Evolutionary conservation across 495 filamentous ascomycete genomes (phyloP).

Genomic region (Hypoxylon lienhwacheense): DNA sequence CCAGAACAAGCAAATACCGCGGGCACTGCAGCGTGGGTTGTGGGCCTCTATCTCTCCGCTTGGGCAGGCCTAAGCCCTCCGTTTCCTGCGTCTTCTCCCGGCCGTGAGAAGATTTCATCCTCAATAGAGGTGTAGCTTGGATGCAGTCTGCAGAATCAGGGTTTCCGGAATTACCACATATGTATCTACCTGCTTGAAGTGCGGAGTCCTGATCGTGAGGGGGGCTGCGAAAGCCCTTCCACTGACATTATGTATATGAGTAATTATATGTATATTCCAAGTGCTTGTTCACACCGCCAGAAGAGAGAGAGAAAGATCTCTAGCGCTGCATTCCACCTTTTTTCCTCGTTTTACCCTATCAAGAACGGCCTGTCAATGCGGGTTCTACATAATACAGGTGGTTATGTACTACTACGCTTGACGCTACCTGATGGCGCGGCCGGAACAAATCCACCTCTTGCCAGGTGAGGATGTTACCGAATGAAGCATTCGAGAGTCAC

Average conservation of each 20-base stretch:
- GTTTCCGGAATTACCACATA: slow-evolving; percentile 25
- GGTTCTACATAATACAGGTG: too few species aligned
- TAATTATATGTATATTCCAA: slow-evolving; percentile 22
- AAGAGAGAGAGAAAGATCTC: slow-evolving; percentile 13
- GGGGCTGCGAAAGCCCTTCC: slow-evolving; percentile 22
- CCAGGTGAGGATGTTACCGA: slow-evolving; percentile 12
- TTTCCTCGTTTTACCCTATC: slow-evolving; percentile 22
- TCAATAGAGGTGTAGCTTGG: slow-evolving; percentile 20
- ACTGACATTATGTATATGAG: too few species aligned
- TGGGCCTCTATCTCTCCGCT: slow-evolving; percentile 16
- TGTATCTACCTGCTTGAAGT: slow-evolving; percentile 16
- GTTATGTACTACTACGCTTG: slow-evolving; percentile 14
- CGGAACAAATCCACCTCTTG: slow-evolving; percentile 10
- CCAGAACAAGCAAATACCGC: slow-evolving; percentile 22
- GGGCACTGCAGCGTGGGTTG: slow-evolving; percentile 23
- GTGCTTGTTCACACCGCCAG: slow-evolving; percentile 32
- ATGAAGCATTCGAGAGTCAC: slow-evolving; percentile 22
- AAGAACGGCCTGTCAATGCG: too few species aligned
- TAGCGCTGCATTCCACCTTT: slow-evolving; percentile 25
- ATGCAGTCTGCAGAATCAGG: slow-evolving; percentile 25
- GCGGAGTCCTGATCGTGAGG: slow-evolving; percentile 34
- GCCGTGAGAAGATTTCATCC: slow-evolving; percentile 9
- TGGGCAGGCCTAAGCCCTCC: slow-evolving; percentile 3
- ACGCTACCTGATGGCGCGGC: slow-evolving; percentile 17
- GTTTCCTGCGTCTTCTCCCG: slow-evolving; percentile 24